Conservation (phyloP, 2,329 filamentous ascomycete genomes). For the Teratosphaeria gauchensis region DNA sequence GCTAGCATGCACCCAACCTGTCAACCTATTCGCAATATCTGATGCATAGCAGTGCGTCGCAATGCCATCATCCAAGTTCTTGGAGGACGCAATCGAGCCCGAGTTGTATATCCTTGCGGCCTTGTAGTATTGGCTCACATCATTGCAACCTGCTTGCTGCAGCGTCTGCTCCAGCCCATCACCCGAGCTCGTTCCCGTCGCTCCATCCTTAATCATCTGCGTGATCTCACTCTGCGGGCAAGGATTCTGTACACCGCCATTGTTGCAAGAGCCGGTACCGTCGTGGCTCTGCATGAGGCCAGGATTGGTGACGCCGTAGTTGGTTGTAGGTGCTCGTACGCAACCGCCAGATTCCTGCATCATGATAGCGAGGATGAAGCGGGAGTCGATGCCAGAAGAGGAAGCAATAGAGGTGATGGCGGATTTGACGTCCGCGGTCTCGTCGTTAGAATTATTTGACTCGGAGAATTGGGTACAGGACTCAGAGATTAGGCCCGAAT, state of each 20-base stretch:
- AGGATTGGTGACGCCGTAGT: constrained; percentile 34
- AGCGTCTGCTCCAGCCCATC: constrained; percentile 35
- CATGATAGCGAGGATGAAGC: constrained; percentile 36
- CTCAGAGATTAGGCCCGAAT: constrained; percentile 25
- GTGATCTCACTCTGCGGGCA: constrained; percentile 31
- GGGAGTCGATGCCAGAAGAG: constrained; percentile 27
- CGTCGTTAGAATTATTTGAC: constrained; percentile 30
- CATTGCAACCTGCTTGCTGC: constrained; percentile 20
- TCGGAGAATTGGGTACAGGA: constrained; percentile 30
- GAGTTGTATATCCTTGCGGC: constrained; percentile 45
- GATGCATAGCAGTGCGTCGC: constrained; percentile 45
- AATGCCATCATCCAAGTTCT: constrained; percentile 34
- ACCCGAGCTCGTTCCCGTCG: constrained; percentile 31
- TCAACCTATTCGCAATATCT: constrained; percentile 43
- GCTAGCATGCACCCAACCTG: constrained; percentile 29
- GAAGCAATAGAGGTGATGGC: constrained; percentile 27
- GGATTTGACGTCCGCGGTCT: constrained; percentile 30
- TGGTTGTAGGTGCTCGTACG: constrained; percentile 36
- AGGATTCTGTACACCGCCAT: constrained; percentile 25
- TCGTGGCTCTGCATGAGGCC: constrained; percentile 39
- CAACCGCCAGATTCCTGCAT: constrained; percentile 41
- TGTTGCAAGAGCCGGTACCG: constrained; percentile 31
- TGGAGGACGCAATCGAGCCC: constrained; percentile 24
- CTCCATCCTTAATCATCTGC: constrained; percentile 37
- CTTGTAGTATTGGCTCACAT: constrained; percentile 33